A percentile compares a stretch with the other conserved stretches of the same genome.
phyloP scores from a whole-genome alignment of 2,329 filamentous ascomycete genomes.

The Microsporum audouinii region DNA sequence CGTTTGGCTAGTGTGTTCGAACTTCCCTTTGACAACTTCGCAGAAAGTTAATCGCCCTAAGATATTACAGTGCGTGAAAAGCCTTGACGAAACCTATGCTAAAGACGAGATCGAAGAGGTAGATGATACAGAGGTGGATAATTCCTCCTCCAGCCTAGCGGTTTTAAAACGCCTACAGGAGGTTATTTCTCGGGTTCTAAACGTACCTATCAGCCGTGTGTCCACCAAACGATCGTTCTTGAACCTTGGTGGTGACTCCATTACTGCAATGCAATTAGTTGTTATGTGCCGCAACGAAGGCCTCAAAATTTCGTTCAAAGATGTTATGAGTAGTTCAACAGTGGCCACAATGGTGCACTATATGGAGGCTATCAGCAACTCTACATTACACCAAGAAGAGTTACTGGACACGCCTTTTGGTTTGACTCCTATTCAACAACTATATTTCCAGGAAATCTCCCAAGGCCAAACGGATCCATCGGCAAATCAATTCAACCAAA shows the following conservation, averaged over 20 bases:
- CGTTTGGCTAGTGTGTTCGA: constrained; percentile 28
- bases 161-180: background rate
- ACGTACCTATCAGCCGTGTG: background rate
- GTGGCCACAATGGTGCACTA: background rate
- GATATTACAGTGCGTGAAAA: constrained; percentile 10
- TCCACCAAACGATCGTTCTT: background rate
- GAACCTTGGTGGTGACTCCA: constrained; percentile 28
- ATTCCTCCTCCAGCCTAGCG: background rate
- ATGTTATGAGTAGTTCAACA: constrained; percentile 4
- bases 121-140: background rate
- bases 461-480: background rate
- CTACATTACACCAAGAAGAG: background rate
- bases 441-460: constrained; percentile 13
- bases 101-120: too few species aligned
- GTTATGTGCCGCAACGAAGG: background rate
- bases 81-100: background rate
- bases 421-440: constrained; percentile 15
- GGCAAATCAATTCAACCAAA: constrained; percentile 18
- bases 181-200: background rate
- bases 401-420: constrained; percentile 13
- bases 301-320: background rate
- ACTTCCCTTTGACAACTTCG: constrained; percentile 28
- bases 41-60: constrained; percentile 30
- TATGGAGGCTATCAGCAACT: background rate
- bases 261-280: constrained; percentile 24